Percentiles rank a stretch among this genome's conserved stretches.
Evolutionary conservation across 306 rosid genomes (phyloP).

Genomic region (Ochetophila trinervis): DNA sequence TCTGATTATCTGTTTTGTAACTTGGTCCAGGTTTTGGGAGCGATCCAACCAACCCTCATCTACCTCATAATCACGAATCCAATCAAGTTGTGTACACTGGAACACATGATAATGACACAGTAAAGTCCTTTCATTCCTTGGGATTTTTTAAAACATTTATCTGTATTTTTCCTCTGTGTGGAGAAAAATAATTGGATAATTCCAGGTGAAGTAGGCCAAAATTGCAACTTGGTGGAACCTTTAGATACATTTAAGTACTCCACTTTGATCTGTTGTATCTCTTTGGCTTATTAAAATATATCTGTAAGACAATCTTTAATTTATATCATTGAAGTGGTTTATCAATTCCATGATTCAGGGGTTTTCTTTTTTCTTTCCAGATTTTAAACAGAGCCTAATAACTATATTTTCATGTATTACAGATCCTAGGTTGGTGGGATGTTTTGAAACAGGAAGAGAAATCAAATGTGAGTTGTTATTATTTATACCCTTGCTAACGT

Average conservation of each 20-base stretch:
- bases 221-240: too few relatives aligned
- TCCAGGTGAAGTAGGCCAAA: not conserved
- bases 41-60: conserved; percentile 74
- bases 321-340: not conserved
- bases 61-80: conserved; percentile 90
- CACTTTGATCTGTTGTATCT: not conserved
- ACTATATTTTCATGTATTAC: conserved; percentile 22
- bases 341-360: conserved; percentile 10
- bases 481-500: not conserved
- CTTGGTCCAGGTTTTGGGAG: conserved; percentile 68
- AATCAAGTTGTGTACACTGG: conserved; percentile 95
- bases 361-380: conserved; percentile 4
- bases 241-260: not conserved
- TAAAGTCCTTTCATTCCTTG: conserved; percentile 34
- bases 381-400: conserved; percentile 20
- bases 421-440: conserved; percentile 95
- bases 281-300: conserved; percentile 9
- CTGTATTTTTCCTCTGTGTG: conserved; percentile 12
- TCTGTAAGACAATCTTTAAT: conserved; percentile 7
- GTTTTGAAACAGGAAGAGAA: conserved; percentile 68
- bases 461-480: conserved; percentile 50
- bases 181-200: not conserved
- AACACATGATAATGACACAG: conserved; percentile 97
- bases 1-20: conserved; percentile 1
- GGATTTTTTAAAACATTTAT: conserved; percentile 4